Evolutionary conservation across 371 early-diverging fungal genomes (phyloP).

Genomic region (Sporodiniella umbellata): DNA sequence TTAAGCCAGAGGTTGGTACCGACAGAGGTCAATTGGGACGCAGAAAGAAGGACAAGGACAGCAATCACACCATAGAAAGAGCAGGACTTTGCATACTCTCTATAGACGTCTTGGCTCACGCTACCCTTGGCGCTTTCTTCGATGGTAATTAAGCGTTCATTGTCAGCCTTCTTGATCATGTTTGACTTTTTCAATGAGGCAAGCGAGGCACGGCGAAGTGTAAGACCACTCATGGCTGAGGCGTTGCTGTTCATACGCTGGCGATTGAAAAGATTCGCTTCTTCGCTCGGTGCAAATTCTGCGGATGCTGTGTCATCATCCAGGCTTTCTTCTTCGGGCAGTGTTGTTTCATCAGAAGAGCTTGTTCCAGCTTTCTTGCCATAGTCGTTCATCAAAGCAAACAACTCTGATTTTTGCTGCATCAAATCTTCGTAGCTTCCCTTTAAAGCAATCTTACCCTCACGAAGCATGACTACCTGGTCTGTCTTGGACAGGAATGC

Average conservation of each 20-base stretch:
- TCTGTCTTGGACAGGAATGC: slow-evolving; percentile 72
- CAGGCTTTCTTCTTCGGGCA: slow-evolving; percentile 17
- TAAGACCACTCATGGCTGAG: slow-evolving; percentile 37
- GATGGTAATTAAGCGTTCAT: slow-evolving; percentile 58
- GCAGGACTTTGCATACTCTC: slow-evolving; percentile 76
- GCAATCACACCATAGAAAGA: slow-evolving; percentile 49
- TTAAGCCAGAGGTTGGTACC: slow-evolving; percentile 71
- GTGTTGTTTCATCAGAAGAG: slow-evolving; percentile 11
- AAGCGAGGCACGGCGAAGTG: slow-evolving; percentile 55
- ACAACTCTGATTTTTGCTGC: slow-evolving; percentile 55
- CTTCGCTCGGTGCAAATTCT: slow-evolving; percentile 34
- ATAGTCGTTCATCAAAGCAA: slow-evolving; percentile 46
- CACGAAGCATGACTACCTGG: slow-evolving; percentile 67
- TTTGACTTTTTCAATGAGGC: slow-evolving; percentile 34
- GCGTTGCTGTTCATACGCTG: slow-evolving; percentile 37
- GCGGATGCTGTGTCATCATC: slow-evolving; percentile 26
- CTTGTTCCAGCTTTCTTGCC: slow-evolving; percentile 26
- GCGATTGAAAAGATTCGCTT: slow-evolving; percentile 28
- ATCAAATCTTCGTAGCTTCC: slow-evolving; percentile 72
- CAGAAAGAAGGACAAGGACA: slow-evolving; percentile 53
- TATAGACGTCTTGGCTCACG: slow-evolving; percentile 72
- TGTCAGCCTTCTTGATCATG: slow-evolving; percentile 11
- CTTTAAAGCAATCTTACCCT: slow-evolving; percentile 74
- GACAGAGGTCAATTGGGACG: slow-evolving; percentile 57
- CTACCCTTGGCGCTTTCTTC: slow-evolving; percentile 82